These are phyloP conservation scores for Myriosclerotinia scirpicola DNA, from an alignment of 2,329 filamentous ascomycete species.

Conservation along the genomic window DNA sequence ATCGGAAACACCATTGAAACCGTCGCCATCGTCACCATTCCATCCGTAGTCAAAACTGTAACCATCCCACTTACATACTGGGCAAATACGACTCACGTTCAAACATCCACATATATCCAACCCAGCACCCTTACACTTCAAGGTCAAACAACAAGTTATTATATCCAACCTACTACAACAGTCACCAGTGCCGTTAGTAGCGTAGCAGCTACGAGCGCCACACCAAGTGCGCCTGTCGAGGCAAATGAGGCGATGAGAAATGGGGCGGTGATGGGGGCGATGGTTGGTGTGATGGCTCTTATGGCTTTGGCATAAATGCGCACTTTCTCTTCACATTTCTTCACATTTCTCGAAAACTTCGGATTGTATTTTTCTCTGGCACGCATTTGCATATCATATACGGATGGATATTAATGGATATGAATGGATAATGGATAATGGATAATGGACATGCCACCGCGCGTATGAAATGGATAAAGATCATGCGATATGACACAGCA, in stretches of 20 bases:
- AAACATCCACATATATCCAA: background rate
- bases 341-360: too few relatives aligned
- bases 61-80: conserved; percentile 23
- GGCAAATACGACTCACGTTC: background rate
- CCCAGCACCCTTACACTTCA: conserved; percentile 12
- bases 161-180: conserved; percentile 16
- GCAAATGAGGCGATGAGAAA: conserved; percentile 33
- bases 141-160: background rate
- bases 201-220: background rate
- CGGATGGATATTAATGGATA: background rate
- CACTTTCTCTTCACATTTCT: too few relatives aligned
- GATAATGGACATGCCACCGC: too few relatives aligned
- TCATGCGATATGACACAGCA: background rate
- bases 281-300: conserved; percentile 37
- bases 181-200: conserved; percentile 21
- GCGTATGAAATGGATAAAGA: background rate
- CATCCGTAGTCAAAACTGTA: conserved; percentile 31
- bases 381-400: too few relatives aligned
- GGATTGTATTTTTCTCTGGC: too few relatives aligned
- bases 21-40: conserved; percentile 33
- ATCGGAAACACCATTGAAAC: conserved; percentile 31
- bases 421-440: too few relatives aligned
- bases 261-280: conserved; percentile 31
- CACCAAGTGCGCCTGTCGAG: conserved; percentile 31
- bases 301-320: conserved; percentile 29